These are phyloP conservation scores for Nosema granulosis DNA, from an alignment of 371 early-diverging fungal genomes.

Conservation along the genomic window DNA sequence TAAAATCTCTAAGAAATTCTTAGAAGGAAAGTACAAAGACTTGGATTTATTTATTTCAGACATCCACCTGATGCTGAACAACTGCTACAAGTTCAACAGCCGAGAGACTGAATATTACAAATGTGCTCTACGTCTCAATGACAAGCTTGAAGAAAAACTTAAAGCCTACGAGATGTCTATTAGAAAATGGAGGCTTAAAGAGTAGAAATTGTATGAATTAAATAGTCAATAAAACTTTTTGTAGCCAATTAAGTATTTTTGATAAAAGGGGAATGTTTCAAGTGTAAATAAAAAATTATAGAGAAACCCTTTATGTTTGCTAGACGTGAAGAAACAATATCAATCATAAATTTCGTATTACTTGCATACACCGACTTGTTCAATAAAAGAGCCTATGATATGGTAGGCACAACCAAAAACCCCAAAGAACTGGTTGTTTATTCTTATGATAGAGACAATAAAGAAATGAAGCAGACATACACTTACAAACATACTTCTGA, in stretches of 20 bases:
- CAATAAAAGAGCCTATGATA: slow-evolving; percentile 36
- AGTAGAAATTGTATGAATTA: not conserved
- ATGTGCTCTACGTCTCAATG: slow-evolving; percentile 69
- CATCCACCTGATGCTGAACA: slow-evolving; percentile 74
- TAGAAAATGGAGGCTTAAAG: slow-evolving; percentile 22
- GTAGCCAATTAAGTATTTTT: not conserved
- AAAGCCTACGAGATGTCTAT: slow-evolving; percentile 37
- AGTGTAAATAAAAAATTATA: not conserved
- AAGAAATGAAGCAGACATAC: slow-evolving; percentile 27
- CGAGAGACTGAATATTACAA: slow-evolving; percentile 74
- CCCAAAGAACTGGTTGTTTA: slow-evolving; percentile 20
- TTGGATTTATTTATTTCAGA: slow-evolving; percentile 74
- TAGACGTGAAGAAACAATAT: not conserved
- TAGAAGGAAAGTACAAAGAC: slow-evolving; percentile 71
- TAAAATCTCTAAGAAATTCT: slow-evolving; percentile 73
- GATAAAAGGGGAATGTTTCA: not conserved
- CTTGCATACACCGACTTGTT: slow-evolving; percentile 40
- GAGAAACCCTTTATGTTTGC: not conserved
- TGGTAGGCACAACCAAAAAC: slow-evolving; percentile 28
- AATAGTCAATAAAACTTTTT: not conserved
- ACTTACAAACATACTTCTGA: slow-evolving; percentile 12
- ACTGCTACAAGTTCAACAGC: slow-evolving; percentile 78
- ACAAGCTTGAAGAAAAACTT: slow-evolving; percentile 36
- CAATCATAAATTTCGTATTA: slow-evolving; percentile 31
- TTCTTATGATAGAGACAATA: slow-evolving; percentile 19